phyloP scores from a whole-genome alignment of 306 rosid genomes.

The Gynostemma pentaphyllum region DNA sequence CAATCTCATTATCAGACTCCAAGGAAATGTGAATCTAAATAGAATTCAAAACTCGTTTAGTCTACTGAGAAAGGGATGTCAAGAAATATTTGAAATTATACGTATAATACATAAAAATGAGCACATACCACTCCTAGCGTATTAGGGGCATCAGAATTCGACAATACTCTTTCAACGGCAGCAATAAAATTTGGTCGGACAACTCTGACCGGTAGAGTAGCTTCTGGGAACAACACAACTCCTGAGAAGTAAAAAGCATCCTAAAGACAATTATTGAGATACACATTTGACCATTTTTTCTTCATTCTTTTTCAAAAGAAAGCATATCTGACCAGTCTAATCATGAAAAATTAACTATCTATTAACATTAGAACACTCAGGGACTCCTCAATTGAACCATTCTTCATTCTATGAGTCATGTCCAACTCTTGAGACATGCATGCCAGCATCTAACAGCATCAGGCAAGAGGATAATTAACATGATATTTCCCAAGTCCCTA shows the following conservation, averaged over 20 bases:
- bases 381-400: constrained; percentile 3
- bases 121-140: constrained; percentile 81
- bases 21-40: constrained; percentile 49
- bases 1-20: constrained; percentile 26
- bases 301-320: too few species aligned
- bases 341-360: neutral
- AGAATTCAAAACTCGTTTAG: constrained; percentile 9
- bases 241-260: constrained; percentile 36
- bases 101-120: neutral
- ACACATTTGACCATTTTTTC: too few species aligned
- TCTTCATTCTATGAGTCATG: neutral
- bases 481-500: neutral
- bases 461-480: neutral
- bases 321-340: constrained; percentile 1
- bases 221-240: constrained; percentile 88
- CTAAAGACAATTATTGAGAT: neutral
- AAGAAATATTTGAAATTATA: neutral
- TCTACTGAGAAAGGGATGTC: neutral
- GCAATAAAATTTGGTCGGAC: constrained; percentile 45
- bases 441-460: neutral
- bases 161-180: constrained; percentile 56
- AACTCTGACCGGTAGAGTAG: constrained; percentile 80
- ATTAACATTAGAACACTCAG: neutral
- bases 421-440: neutral
- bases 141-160: constrained; percentile 55